These are phyloP conservation scores for Suaeda aralocaspica DNA, from an alignment of 148 eudicot genomes.

Conservation along the genomic window DNA sequence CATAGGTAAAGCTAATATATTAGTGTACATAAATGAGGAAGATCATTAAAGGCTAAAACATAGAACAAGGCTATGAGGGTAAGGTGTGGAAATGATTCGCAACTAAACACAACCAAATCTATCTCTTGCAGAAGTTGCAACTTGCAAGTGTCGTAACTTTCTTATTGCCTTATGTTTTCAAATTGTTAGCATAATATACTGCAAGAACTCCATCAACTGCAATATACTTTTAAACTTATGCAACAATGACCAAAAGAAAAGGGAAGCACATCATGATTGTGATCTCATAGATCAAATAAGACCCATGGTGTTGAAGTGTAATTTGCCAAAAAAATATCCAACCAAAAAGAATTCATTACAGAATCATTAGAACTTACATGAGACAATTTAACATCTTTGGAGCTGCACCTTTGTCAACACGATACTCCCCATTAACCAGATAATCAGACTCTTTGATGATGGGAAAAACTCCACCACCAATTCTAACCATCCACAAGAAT, in stretches of 20 bases:
- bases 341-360: not conserved
- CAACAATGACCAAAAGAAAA: not conserved
- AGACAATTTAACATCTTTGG: slow-evolving; percentile 98
- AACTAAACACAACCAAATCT: not conserved
- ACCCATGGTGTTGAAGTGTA: not conserved
- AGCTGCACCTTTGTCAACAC: slow-evolving; percentile 97
- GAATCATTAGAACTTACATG: slow-evolving; percentile 58
- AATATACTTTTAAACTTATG: no score
- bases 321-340: not conserved
- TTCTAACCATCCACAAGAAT: slow-evolving; percentile 99
- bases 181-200: not conserved
- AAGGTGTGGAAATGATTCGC: not conserved
- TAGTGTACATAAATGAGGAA: not conserved
- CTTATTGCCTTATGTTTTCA: not conserved
- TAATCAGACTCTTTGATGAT: slow-evolving; percentile 97
- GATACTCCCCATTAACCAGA: slow-evolving; percentile 97
- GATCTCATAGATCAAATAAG: not conserved
- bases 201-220: not conserved
- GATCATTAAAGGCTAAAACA: not conserved
- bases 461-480: slow-evolving; percentile 97
- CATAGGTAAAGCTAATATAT: not conserved
- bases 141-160: no score
- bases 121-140: no score
- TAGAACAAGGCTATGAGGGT: not conserved
- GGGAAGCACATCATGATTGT: not conserved